Evolutionary conservation across 73 alveolate genomes (phyloP), one percentile per base, ranked within the genome.

Genomic region (Diophrys sp.): DNA sequence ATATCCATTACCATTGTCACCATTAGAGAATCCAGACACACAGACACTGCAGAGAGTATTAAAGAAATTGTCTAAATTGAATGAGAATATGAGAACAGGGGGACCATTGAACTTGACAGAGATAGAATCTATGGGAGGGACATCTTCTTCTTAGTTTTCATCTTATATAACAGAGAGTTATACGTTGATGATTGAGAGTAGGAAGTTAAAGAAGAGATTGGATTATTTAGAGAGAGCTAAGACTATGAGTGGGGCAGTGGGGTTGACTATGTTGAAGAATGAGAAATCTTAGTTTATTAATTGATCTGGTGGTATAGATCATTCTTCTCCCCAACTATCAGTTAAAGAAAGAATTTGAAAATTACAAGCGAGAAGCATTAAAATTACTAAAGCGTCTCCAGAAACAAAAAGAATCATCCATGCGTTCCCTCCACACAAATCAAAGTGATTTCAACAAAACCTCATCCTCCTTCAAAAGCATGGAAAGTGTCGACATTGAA

Each of bases 21-120:
- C 56, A 24, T 23, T 54, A 23, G 66, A 33, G 0, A 1, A 54
- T 0, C 85, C 85, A 2, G 85, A 77, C 29, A 28, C 29, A 27
- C 73, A 77, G 1, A n/a, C 70, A 14, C 56, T 77, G 70, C 14
- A 57, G 23, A 77, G 78, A 32, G 67, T 77, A 1, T 29, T 77
- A 23, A 34, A 28, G 1, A 26, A 70, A 28, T 62, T 73, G 0
- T 53, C 81, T 33, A 67, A 54, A 23, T 14, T 53, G 72, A 27
- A 73, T 26, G 56, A 54, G 8, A 33, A 73, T 25, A 18, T 54
- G 1, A 73, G 29, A 54, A 44, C 68, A 1, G 33, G 34, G 23
- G 72, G 29, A 1, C 29, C 54, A 2, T 62, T 31, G 25, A 67
- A 28, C 29, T 1, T 62, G 29, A 31, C 81, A 1, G 28, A 70